Base-by-base conservation (phyloP, 2,329 filamentous ascomycete species). In the Ambrosiella cleistominuta region DNA sequence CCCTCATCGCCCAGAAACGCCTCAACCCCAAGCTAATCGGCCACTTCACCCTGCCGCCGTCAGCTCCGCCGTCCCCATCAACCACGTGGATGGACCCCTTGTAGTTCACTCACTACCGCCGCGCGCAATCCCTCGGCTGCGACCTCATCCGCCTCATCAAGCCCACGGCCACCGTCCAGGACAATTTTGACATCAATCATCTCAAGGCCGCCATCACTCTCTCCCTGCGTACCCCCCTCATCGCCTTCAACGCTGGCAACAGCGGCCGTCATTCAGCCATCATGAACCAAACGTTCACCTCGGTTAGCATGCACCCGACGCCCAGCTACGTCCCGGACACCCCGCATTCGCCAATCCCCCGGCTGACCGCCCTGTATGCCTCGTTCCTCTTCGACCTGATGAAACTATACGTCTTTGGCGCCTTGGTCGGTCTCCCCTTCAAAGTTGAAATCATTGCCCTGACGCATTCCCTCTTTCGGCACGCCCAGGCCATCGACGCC, bases 351-450 rank as follows among this genome's bases (percentile, higher is more conserved):
- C 56, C 52, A 11, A 45, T 50, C 38, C 64, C 64, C 1, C 62
- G 59, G 61, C 67, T 86, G 11, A 87, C 83, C 61, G 80, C 83
- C 1, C 73, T 88, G 0, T 86, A 82, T 64, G 74, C 80, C 3
- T 81, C 79, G 1, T 85, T 84, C 60, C 73, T 83, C 1, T 78
- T 81, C 56, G 82, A 88, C 45, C 75, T 81, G 0, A 80, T 89
- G 74, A 80, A 82, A 54, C 80, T 86, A 57, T 86, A 85, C 63
- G 82, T 89, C 39, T 79, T 88, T 55, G 86, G 86, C n/a, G 80
- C 83, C 1, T 85, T 83, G 38, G 75, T 89, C 53, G 82, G 82
- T 27, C 74, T 86, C 37, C 85, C 86, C 0, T 89, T 85, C 73
- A 89, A 89, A 65, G 81, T 86, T 1, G 81, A 86, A 64, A 78